Evolutionary conservation across 2,329 filamentous ascomycete genomes (phyloP), one percentile per base, ranked within the genome.

Genomic region (Cryphonectria carpinicola): DNA sequence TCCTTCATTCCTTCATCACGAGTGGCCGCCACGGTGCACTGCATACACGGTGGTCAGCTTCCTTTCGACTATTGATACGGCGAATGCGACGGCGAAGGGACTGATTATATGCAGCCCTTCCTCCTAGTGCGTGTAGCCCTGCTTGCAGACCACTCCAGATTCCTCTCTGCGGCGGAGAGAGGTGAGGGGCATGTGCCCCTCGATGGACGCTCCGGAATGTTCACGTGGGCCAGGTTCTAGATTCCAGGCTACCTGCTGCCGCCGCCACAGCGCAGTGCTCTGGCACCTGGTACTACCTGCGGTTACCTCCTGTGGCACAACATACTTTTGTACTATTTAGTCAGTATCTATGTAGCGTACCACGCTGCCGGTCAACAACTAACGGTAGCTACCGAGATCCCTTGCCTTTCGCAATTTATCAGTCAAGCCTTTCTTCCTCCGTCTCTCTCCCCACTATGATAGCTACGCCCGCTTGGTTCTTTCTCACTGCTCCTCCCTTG

Each of bases 221-320:
- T 37, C 58, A 39, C 58, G 19, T 61, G 32, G 58, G 58, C 35
- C 58, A 39, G 58, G 35, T 61, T 61, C 58, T 61, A 61, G 58
- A 61, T 39, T 61, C 46, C 28, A 32, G 13, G 14, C 25, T 58
- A 28, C 54, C 46, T 49, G 46, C 46, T 19, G 43, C 22, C 6
- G 46, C 46, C 22, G 22, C 46, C 7, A 19, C 46, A 39, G 37
- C 3, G 6, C 19, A 19, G 43, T 19, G 10, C 37, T 37, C 10
- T 37, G 37, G 37, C 10, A 46, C 43, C 43, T 32, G 32, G 32
- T 32, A 32, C 32, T 32, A 32, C 32, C 4, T 32, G 5, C 43
- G 17, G 5, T 17, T 49, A 22, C 43, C 10, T 19, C 17, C 8
- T n/a, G 22, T 49, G 17, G 46, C 46, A 49, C 46, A 49, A 49